Conservation (phyloP, 257 asterid species). For the Solanum ossicruentum region DNA sequence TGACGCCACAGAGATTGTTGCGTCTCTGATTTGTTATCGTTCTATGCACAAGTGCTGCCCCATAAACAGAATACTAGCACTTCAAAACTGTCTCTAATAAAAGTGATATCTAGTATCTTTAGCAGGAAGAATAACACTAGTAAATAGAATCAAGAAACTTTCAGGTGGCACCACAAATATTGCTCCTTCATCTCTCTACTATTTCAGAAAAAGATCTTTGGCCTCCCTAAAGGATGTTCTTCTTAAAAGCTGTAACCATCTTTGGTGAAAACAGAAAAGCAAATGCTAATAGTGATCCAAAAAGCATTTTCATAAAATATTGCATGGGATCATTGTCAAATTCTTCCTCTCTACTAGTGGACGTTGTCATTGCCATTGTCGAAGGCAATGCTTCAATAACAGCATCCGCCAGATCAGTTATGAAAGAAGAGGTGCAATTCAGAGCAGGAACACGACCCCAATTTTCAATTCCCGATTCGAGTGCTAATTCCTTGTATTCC, state of each 20-base stretch:
- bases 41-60: not conserved
- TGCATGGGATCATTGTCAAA: conserved; percentile 27
- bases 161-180: not conserved
- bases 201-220: not conserved
- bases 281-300: conserved; percentile 75
- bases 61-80: not conserved
- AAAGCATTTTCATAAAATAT: conserved; percentile 34
- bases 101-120: not conserved
- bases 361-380: conserved; percentile 45
- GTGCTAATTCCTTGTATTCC: conserved; percentile 86
- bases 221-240: conserved; percentile 9
- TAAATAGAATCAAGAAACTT: not conserved
- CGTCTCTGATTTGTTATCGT: not conserved
- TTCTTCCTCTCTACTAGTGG: conserved; percentile 21
- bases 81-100: not conserved
- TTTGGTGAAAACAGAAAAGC: conserved; percentile 56
- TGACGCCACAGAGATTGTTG: not conserved
- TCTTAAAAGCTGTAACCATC: conserved; percentile 32
- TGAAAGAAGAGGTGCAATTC: conserved; percentile 77
- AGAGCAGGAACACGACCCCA: conserved; percentile 99
- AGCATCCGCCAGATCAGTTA: conserved; percentile 80
- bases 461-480: conserved; percentile 69
- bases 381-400: conserved; percentile 87
- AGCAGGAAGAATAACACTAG: not conserved
- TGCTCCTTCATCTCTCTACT: not conserved